These are phyloP conservation scores for Albophoma yamanashiensis DNA, from an alignment of 2,329 filamentous ascomycete genomes.

Conservation along the genomic window DNA sequence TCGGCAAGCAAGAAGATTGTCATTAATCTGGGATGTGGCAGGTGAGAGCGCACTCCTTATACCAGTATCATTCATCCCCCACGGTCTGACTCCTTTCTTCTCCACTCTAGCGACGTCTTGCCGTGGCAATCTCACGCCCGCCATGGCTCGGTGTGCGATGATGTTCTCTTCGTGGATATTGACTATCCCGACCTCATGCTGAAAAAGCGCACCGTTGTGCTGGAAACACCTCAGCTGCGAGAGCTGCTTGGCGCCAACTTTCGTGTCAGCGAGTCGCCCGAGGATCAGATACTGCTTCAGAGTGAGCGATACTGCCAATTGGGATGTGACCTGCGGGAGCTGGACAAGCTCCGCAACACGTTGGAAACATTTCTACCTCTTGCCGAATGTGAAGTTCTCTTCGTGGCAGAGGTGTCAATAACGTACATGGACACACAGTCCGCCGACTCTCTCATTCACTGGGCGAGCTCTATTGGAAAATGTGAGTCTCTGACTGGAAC, in stretches of 20 bases:
- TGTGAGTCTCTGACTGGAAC: conserved; percentile 33
- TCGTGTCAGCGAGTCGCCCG: conserved; percentile 23
- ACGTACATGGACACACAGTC: conserved; percentile 75
- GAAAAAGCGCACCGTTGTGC: conserved; percentile 60
- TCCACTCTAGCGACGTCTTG: conserved; percentile 60
- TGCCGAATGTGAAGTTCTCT: conserved; percentile 54
- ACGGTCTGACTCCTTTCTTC: neutral
- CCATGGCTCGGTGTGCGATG: conserved; percentile 46
- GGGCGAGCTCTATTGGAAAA: conserved; percentile 61
- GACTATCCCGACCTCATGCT: conserved; percentile 75
- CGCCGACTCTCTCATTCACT: conserved; percentile 64
- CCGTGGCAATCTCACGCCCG: conserved; percentile 72
- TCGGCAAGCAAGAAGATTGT: conserved; percentile 56
- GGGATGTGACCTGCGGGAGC: conserved; percentile 68
- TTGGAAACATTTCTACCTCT: conserved; percentile 49
- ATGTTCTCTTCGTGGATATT: conserved; percentile 67
- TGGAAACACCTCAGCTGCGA: conserved; percentile 47
- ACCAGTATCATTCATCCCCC: neutral
- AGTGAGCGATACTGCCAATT: conserved; percentile 68
- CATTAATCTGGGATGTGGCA: conserved; percentile 81
- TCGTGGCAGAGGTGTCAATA: conserved; percentile 81
- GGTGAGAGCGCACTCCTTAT: conserved; percentile 48
- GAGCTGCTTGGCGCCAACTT: conserved; percentile 20
- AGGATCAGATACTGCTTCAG: conserved; percentile 42
- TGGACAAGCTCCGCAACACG: conserved; percentile 46